A percentile compares a stretch with the other conserved stretches of the same genome.
These are phyloP conservation scores for Ulvella scutata DNA, from an alignment of 139 green algal genomes.

Conservation along the genomic window DNA sequence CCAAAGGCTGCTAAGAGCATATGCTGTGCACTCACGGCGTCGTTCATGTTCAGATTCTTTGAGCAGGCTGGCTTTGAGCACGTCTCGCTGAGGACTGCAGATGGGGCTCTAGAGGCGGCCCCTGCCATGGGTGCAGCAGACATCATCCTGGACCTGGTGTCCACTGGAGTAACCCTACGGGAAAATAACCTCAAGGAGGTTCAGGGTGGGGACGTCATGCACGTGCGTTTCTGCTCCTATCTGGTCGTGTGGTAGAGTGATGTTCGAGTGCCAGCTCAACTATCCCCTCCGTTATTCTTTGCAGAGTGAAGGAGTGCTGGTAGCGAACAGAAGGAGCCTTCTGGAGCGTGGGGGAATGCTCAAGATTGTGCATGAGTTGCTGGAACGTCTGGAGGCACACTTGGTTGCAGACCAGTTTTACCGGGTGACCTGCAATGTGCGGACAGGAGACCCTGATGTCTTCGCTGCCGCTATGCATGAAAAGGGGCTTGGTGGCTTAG, in stretches of 20 bases:
- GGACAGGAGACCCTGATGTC: slow-evolving; percentile 46
- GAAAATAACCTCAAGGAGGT: slow-evolving; percentile 97
- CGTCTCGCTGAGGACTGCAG: slow-evolving; percentile 65
- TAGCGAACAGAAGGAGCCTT: slow-evolving; percentile 61
- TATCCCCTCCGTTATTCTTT: not conserved
- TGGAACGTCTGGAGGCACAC: slow-evolving; percentile 92
- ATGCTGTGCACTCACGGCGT: slow-evolving; percentile 40
- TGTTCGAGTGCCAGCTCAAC: not conserved
- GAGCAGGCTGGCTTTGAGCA: slow-evolving; percentile 68
- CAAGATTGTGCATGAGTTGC: slow-evolving; percentile 71
- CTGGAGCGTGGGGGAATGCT: slow-evolving; percentile 39
- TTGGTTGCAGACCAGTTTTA: slow-evolving; percentile 77
- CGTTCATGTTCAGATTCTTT: slow-evolving; percentile 58
- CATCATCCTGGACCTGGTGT: slow-evolving; percentile 94
- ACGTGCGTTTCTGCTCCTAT: not conserved
- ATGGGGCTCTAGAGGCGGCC: slow-evolving; percentile 89
- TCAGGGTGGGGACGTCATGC: slow-evolving; percentile 1
- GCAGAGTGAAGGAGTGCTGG: slow-evolving; percentile 35
- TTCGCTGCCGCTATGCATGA: slow-evolving; percentile 48
- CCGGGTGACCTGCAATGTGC: slow-evolving; percentile 85
- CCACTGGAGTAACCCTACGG: slow-evolving; percentile 80
- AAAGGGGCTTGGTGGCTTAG: slow-evolving; percentile 40
- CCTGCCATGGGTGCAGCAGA: slow-evolving; percentile 93
- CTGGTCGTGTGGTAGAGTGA: not conserved
- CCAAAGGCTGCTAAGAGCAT: slow-evolving; percentile 27